Base-by-base conservation (phyloP, 2,329 filamentous ascomycete genomes). In the Dactylonectria macrodidyma region DNA sequence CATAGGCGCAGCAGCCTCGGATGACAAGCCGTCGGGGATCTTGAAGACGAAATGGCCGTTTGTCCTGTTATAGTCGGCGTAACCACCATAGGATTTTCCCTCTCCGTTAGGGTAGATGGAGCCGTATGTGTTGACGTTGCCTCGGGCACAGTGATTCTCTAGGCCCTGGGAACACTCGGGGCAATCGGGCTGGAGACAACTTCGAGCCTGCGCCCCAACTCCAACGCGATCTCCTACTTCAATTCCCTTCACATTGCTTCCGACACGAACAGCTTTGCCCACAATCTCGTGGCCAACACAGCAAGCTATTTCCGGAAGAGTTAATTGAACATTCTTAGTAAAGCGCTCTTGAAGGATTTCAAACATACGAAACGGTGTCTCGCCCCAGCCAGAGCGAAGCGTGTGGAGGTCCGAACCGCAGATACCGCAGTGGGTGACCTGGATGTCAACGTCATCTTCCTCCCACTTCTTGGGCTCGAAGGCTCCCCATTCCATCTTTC, bases 1-100 rank as follows among this genome's bases (percentile, higher is more conserved):
- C 91, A 95, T 94, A 1, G 92, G 92, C 1, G 93, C 93, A 0
- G 91, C 92, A 48, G 89, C 79, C 51, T 83, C 83, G 36, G 85
- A 86, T 0, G 84, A 76, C 26, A 96, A 86, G 47, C 85, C 88
- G 11, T 93, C 92, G 5, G 93, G 94, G 71, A 97, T 95, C 76
- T 91, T 91, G 76, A 89, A 86, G 41, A 88, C 86, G 14, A 78
- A 78, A 38, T 69, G 63, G 0, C 69, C 63, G 0, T 69, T 69
- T 7, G 62, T 68, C 2, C 75, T 72, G 30, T 76, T 68, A 24
- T 74, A 75, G 0, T 62, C 22, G 2, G 88, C 86, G 75, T 90
- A 91, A 12, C 89, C 90, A 55, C 90, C 87, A 80, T 90, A 84
- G 4, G 89, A 85, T 57, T 93, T 84, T 36, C 92, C 90, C 34